Evolutionary conservation across 1,139 yeast species (phyloP), one percentile per base, ranked within the genome.

Genomic region (Yamadazyma dushanensis): DNA sequence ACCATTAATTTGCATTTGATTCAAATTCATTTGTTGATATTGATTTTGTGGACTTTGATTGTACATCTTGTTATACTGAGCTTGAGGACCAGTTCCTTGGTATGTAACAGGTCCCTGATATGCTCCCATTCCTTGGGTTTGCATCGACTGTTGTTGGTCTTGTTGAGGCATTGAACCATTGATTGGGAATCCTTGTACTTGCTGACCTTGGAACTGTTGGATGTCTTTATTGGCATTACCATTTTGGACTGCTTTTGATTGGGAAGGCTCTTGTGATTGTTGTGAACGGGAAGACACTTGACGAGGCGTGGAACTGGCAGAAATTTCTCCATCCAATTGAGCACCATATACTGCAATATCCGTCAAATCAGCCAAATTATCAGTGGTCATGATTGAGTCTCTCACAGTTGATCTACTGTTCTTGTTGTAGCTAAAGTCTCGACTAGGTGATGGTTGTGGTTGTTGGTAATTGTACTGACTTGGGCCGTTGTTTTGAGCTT

Each of bases 271-370:
- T 9, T 10, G 16, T 21, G 31, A n/a, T n/a, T n/a, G 18, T 6
- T 15, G 27, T 8, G 25, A 26, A 9, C 17, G 16, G 11, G 37
- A 25, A 15, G 34, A 26, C 7, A 26, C 33, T 25, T 35, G 39
- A 26, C 34, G 29, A 17, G 38, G 36, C 1, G 40, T 39, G 8
- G 38, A 34, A 15, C 19, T 7, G 16, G 38, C 45, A 14, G 51
- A 46, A 7, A 33, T 27, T 32, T 61, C 66, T 6, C 60, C 63
- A 37, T 60, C 59, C 31, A 63, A 46, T 8, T 49, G 45, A 16
- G 66, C 71, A 2, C 71, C 69, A 43, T 66, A 69, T 10, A 68
- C 37, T 1, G 77, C 77, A 40, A 70, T 67, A 43, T 68, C 73
- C 2, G 73, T 54, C 37, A 71, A 59, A 45, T 73, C 78, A 25